Evolutionary conservation across 257 asterid species (phyloP).

Genomic region (Penstemon newberryi): DNA sequence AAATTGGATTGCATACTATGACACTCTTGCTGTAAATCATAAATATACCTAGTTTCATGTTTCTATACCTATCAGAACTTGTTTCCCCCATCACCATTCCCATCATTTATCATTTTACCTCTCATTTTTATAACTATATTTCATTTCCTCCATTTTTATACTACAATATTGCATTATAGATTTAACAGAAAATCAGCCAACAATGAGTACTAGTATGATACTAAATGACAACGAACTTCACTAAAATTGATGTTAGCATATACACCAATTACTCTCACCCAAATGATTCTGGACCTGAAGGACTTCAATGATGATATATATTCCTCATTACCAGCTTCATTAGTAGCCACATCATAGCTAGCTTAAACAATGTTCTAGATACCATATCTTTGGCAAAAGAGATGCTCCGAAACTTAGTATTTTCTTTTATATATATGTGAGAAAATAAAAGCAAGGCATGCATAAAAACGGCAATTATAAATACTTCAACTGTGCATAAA

Average conservation of each 20-base stretch:
- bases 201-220: slow-evolving; percentile 2
- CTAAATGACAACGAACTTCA: slow-evolving; percentile 8
- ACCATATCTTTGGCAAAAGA: slow-evolving; percentile 20
- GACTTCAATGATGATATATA: slow-evolving; percentile 12
- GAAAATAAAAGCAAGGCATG: slow-evolving; percentile 14
- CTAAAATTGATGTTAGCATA: neutral
- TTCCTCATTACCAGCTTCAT: slow-evolving; percentile 12
- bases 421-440: slow-evolving; percentile 3
- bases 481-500: slow-evolving; percentile 4
- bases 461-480: slow-evolving; percentile 8
- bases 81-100: neutral
- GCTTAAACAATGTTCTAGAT: slow-evolving; percentile 15
- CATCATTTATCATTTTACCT: slow-evolving; percentile 9
- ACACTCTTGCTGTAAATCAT: slow-evolving; percentile 2
- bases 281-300: neutral
- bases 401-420: slow-evolving; percentile 10
- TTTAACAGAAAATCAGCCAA: neutral
- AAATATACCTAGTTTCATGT: neutral
- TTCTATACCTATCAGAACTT: neutral
- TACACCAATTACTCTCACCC: slow-evolving; percentile 1
- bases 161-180: neutral
- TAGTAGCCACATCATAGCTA: neutral
- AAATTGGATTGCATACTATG: neutral
- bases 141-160: neutral
- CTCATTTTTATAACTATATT: neutral